Percentiles rank a stretch among this genome's conserved stretches.
These are phyloP conservation scores for Ustilago cynodontis DNA, from an alignment of 1,284 basidiomycete species.

Conservation along the genomic window DNA sequence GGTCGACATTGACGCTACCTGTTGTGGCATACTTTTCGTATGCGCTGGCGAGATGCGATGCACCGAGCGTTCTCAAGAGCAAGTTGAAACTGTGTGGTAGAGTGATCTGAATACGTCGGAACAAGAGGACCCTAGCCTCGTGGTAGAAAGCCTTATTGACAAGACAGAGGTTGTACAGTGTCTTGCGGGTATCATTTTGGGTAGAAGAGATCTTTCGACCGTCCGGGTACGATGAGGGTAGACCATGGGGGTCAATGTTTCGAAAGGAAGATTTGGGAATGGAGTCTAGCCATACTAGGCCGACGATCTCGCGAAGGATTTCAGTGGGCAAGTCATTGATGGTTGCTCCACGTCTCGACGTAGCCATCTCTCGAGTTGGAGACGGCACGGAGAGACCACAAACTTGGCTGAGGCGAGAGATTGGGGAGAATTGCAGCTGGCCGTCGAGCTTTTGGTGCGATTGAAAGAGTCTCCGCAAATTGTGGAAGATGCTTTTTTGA, in stretches of 20 bases:
- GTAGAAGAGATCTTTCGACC: slow-evolving; percentile 61
- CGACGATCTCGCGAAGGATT: slow-evolving; percentile 59
- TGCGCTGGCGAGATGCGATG: slow-evolving; percentile 57
- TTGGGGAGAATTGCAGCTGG: not conserved
- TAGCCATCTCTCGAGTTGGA: slow-evolving; percentile 31
- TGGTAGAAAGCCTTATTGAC: slow-evolving; percentile 63
- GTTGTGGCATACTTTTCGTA: slow-evolving; percentile 58
- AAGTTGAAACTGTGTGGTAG: slow-evolving; percentile 66
- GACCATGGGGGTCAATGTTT: slow-evolving; percentile 63
- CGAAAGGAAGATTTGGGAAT: slow-evolving; percentile 63
- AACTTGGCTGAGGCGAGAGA: not conserved
- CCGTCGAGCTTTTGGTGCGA: not conserved
- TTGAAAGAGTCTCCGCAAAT: not conserved
- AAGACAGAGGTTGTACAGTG: slow-evolving; percentile 65
- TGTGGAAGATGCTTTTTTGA: not conserved
- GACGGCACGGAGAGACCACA: slow-evolving; percentile 12
- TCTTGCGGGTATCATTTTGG: slow-evolving; percentile 56
- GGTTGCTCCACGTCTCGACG: slow-evolving; percentile 33
- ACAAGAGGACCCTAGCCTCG: slow-evolving; percentile 64
- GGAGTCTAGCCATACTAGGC: slow-evolving; percentile 60
- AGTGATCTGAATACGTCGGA: slow-evolving; percentile 66
- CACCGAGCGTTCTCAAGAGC: slow-evolving; percentile 60
- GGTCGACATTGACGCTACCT: slow-evolving; percentile 54
- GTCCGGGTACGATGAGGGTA: slow-evolving; percentile 63
- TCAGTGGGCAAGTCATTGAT: slow-evolving; percentile 59